Base-by-base conservation (phyloP, 169 alveolate genomes). In the Theileria luwenshuni region DNA sequence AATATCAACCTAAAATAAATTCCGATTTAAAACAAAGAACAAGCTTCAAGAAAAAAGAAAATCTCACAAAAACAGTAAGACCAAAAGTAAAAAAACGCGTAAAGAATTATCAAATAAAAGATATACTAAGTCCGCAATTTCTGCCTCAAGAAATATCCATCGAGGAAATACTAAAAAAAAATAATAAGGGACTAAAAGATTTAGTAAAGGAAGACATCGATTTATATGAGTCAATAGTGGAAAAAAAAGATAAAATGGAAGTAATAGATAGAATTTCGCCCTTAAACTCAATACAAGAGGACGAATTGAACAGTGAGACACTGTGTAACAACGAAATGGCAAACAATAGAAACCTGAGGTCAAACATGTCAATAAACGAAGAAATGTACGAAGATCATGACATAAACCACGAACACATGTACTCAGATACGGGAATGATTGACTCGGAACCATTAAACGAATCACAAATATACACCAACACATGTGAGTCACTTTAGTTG, bases 391-490 rank as follows among this genome's bases (percentile, higher is more conserved):
- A 38, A 21, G 65, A 56, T 13, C 3, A 32, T 5, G 65, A 38
- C 10, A 7, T 38, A 10, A 5, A 38, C 5, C 10, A 5, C 45
- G 17, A 56, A 17, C 25, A 41, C 10, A 21, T 28, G 23, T 56
- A 32, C 15, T n/a, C 65, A 56, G 65, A 56, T 3, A 19, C 65
- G 5, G 65, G 38, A 21, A 56, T 21, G 23, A 32, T 43, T 27
- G 65, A 21, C 21, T 25, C 38, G 21, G 38, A 56, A 1, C 47
- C 23, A 15, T 1, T 56, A 1, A 56, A 21, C 65, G 32, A 56
- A 27, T 56, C 65, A 56, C 65, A 56, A 56, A 56, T 56, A 21
- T 56, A n/a, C 32, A 56, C 25, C 42, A 56, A 56, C 33, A 56
- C 65, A 56, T 56, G 65, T 56, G 3, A 13, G 65, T 56, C n/a